Evolutionary conservation across 164 flowering plant species (phyloP).

Genomic region (Warburgia ugandensis): DNA sequence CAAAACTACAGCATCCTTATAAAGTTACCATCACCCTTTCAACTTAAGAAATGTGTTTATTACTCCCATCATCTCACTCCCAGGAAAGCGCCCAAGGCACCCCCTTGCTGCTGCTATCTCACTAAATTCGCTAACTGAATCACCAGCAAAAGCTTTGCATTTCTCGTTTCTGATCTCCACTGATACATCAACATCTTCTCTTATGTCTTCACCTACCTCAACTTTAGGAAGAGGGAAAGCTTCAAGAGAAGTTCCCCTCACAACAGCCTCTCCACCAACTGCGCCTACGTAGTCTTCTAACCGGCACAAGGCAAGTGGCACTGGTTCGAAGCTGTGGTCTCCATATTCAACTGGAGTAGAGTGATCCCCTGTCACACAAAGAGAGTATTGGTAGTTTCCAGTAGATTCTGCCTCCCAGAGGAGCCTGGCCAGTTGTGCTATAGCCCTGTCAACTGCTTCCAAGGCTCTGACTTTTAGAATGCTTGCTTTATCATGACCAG

Average conservation of each 20-base stretch:
- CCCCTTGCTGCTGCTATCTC: constrained; percentile 91
- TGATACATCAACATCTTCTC: constrained; percentile 10
- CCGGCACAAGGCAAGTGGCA: constrained; percentile 75
- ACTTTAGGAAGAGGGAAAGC: constrained; percentile 80
- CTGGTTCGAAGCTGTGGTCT: constrained; percentile 96
- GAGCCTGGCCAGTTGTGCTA: constrained; percentile 77
- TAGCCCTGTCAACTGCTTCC: constrained; percentile 80
- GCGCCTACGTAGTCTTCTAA: constrained; percentile 67
- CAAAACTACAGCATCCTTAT: no score
- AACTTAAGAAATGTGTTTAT: constrained; percentile 52
- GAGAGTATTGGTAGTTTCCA: constrained; percentile 53
- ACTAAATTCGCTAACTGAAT: constrained; percentile 54
- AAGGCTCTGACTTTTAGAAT: constrained; percentile 70
- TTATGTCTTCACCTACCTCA: constrained; percentile 30
- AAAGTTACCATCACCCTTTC: no score
- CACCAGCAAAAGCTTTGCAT: constrained; percentile 45
- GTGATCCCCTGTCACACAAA: constrained; percentile 95
- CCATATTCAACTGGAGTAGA: constrained; percentile 98
- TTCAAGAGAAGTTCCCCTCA: constrained; percentile 51
- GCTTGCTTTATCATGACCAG: constrained; percentile 94
- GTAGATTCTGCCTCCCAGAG: constrained; percentile 73
- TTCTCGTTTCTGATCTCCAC: constrained; percentile 9
- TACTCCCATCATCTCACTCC: constrained; percentile 91
- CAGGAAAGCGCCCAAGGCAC: constrained; percentile 88
- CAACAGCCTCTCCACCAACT: constrained; percentile 52